Conservation (phyloP, 1,284 basidiomycete genomes). For the Spongiforma sp. region DNA sequence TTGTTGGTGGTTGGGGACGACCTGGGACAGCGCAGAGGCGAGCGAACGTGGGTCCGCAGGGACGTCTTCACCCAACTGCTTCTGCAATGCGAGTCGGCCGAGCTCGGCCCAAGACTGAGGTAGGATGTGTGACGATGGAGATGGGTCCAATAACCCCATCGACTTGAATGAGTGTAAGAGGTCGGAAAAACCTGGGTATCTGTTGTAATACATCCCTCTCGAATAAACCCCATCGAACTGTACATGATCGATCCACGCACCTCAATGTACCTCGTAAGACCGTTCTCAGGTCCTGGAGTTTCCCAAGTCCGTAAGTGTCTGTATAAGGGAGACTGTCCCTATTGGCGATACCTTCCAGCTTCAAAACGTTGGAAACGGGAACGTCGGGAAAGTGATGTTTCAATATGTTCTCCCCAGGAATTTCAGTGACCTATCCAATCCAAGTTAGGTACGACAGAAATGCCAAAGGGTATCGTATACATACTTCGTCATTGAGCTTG, state of each 20-base stretch:
- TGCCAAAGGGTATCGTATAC: conserved; percentile 23
- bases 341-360: conserved; percentile 90
- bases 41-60: conserved; percentile 41
- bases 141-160: conserved; percentile 72
- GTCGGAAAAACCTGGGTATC: conserved; percentile 87
- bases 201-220: no score
- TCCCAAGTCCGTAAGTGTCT: conserved; percentile 70
- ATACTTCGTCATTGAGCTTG: conserved; percentile 63
- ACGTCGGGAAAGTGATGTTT: conserved; percentile 65
- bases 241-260: conserved; percentile 39
- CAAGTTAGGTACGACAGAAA: conserved; percentile 1
- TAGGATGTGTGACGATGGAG: conserved; percentile 38
- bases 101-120: conserved; percentile 54
- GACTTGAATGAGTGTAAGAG: conserved; percentile 78
- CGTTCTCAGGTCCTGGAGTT: conserved; percentile 58
- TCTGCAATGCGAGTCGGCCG: conserved; percentile 42
- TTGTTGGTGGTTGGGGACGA: conserved; percentile 42
- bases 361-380: conserved; percentile 70
- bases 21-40: conserved; percentile 44
- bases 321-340: conserved; percentile 85
- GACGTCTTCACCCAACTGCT: conserved; percentile 34
- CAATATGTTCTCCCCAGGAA: conserved; percentile 64
- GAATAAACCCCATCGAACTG: no score
- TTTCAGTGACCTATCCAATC: conserved; percentile 48
- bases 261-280: conserved; percentile 88